Evolutionary conservation across 805 yeast species (phyloP), one percentile per base, ranked within the genome.

Genomic region (Teunomyces funiuensis): DNA sequence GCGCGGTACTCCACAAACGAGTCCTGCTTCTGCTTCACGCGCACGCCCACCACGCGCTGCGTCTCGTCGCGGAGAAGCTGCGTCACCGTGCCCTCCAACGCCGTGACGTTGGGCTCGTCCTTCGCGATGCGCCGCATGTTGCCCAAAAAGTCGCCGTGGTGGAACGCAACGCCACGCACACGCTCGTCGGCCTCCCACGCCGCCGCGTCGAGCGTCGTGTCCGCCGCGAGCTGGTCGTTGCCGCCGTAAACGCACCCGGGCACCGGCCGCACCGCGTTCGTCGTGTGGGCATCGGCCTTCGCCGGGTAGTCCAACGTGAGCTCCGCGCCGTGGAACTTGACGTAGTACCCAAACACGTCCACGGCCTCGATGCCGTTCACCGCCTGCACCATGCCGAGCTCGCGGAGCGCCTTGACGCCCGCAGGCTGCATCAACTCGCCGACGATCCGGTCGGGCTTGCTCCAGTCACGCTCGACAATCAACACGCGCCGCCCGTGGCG

Each of bases 391-490:
- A 93, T 82, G 4, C 97, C 98, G 23, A 93, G 68, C 51, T 88
- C 83, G 50, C 75, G 73, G 42, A 93, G 70, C 1, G 96, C 91
- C 58, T 84, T 80, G 20, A 93, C 67, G n/a, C 99, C 99, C 26
- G 88, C 90, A 3, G 99, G 99, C 64, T 93, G 99, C 76, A 93
- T 75, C 55, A 93, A 75, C 62, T 93, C 99, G 29, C 99, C 99
- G 23, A 93, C 98, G 43, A 93, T 93, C 52, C 99, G 76, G 63
- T 93, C 97, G 2, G 99, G 99, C 61, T 80, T 85, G 15, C 79
- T 63, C 88, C 97, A 87, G 58, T 88, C 97, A 47, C 97, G 77
- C 60, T 93, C 99, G 13, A 85, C 71, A 15, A 85, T 73, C 39
- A 85, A 63, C 6, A 93, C 97, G 39, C 76, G 74, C 51, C 96